Evolutionary conservation across 768 basidiomycete species (phyloP), one percentile per base, ranked within the genome.

Genomic region (Pleurotus giganteus): DNA sequence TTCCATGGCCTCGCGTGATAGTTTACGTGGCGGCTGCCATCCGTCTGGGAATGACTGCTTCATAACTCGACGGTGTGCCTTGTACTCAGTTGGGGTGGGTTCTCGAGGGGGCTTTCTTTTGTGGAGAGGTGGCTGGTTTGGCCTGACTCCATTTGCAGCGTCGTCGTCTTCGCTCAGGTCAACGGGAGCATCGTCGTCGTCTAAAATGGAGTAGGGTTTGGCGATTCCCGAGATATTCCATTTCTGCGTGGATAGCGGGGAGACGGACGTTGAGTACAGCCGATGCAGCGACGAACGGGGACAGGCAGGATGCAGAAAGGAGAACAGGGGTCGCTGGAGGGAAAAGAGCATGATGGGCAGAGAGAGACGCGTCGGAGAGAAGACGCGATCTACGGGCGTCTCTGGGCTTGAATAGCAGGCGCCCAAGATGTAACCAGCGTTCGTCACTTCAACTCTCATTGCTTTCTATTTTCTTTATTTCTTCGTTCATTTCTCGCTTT

Each of bases 1-100:
- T 58, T 87, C 85, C 91, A 94, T 94, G 31, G 91, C 90, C 61
- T 89, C 86, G 53, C 88, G 80, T 12, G 89, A 89, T 51, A 94
- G 66, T 65, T 90, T 91, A 62, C 83, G 85, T 54, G 87, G 86
- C 23, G 92, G 92, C 47, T 76, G 73, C 91, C 91, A 94, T 42
- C 86, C 86, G 8, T 71, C 67, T 24, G 86, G 86, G 63, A 87
- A 88, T 3, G 67, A 62, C 58, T 79, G 72, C 53, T 76, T 78
- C 56, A 88, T 73, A 9, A 69, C 62, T 41, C 71, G 66, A 39
- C 82, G 79, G 67, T 88, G 85, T 19, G 64, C 68, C 56, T 68
- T 70, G 74, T 74, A 76, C 64, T 80, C 72, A 23, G 69, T 66
- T 44, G 84, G 84, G 9, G 78, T 80, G 12, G 76, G 69, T 32